Evolutionary conservation across 2,329 filamentous ascomycete genomes (phyloP).

Genomic region (Cladosporium austrohemisphaericum): DNA sequence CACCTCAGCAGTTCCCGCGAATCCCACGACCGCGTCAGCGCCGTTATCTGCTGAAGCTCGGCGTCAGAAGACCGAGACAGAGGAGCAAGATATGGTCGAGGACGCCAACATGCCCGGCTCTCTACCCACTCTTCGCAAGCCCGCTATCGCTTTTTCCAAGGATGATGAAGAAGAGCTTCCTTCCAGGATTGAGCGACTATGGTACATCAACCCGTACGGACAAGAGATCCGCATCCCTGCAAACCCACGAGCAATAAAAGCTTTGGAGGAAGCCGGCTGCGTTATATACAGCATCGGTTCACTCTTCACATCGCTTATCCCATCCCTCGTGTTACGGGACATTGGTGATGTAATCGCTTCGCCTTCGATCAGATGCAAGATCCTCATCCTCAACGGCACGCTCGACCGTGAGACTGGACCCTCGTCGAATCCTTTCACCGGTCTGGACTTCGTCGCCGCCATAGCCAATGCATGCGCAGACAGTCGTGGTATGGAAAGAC

Average conservation of each 20-base stretch:
- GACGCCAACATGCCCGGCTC: conserved; percentile 80
- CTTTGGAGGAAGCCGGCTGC: conserved; percentile 61
- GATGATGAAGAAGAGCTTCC: conserved; percentile 69
- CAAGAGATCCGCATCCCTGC: conserved; percentile 84
- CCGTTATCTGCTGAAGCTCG: not conserved
- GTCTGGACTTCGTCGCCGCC: conserved; percentile 75
- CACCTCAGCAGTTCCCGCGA: conserved; percentile 40
- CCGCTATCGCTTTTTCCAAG: conserved; percentile 81
- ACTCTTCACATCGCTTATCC: conserved; percentile 84
- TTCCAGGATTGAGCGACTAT: conserved; percentile 73
- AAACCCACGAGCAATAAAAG: conserved; percentile 73
- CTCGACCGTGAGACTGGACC: conserved; percentile 86
- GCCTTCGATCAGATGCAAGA: conserved; percentile 60
- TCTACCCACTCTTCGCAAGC: conserved; percentile 72
- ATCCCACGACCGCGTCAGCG: not conserved
- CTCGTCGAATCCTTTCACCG: conserved; percentile 59
- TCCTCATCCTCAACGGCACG: conserved; percentile 79
- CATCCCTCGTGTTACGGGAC: conserved; percentile 72
- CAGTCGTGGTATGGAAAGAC: conserved; percentile 49
- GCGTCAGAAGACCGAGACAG: conserved; percentile 37
- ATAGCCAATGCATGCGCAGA: conserved; percentile 71
- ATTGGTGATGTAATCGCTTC: conserved; percentile 61
- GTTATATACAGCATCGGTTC: conserved; percentile 93
- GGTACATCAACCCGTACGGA: conserved; percentile 99
- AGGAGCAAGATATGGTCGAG: conserved; percentile 64